Conservation (phyloP, 2,329 filamentous ascomycete genomes). For the Penicillium sp. region DNA sequence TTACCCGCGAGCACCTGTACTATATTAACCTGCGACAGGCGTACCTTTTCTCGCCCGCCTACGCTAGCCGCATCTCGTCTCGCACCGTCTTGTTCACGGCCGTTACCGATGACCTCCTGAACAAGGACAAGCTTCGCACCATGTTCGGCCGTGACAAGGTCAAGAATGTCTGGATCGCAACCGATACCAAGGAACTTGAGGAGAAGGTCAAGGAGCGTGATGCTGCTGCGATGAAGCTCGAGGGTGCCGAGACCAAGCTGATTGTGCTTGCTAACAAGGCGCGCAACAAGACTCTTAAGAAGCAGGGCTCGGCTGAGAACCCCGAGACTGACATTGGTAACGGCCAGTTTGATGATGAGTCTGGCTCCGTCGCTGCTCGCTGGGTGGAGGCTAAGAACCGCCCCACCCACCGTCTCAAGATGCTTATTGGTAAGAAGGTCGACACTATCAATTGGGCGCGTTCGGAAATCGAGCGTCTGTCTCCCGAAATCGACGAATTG, state of each 20-base stretch:
- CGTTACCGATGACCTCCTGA: constrained; percentile 74
- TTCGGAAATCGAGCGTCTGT: constrained; percentile 69
- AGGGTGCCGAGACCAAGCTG: constrained; percentile 81
- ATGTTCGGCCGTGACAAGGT: constrained; percentile 78
- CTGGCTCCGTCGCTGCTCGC: constrained; percentile 67
- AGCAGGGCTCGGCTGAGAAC: constrained; percentile 44
- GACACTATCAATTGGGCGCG: constrained; percentile 93
- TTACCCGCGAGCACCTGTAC: constrained; percentile 84
- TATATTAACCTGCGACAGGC: constrained; percentile 92
- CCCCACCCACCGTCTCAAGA: constrained; percentile 71
- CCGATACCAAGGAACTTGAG: constrained; percentile 72
- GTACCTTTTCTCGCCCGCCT: constrained; percentile 80
- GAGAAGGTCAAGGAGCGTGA: constrained; percentile 80
- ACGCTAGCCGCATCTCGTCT: constrained; percentile 81
- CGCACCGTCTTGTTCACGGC: constrained; percentile 86
- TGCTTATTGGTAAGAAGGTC: constrained; percentile 78
- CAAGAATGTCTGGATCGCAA: constrained; percentile 78
- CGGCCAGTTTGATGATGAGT: constrained; percentile 60
- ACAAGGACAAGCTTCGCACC: constrained; percentile 70
- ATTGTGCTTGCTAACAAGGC: constrained; percentile 74
- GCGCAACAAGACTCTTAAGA: constrained; percentile 66
- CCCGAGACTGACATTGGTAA: constrained; percentile 41
- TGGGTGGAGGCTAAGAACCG: constrained; percentile 73
- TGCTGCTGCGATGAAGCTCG: constrained; percentile 74
- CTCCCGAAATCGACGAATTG: constrained; percentile 65